Conservation (phyloP, 2,329 filamentous ascomycete species). For the Pleoardoris graminearum region DNA sequence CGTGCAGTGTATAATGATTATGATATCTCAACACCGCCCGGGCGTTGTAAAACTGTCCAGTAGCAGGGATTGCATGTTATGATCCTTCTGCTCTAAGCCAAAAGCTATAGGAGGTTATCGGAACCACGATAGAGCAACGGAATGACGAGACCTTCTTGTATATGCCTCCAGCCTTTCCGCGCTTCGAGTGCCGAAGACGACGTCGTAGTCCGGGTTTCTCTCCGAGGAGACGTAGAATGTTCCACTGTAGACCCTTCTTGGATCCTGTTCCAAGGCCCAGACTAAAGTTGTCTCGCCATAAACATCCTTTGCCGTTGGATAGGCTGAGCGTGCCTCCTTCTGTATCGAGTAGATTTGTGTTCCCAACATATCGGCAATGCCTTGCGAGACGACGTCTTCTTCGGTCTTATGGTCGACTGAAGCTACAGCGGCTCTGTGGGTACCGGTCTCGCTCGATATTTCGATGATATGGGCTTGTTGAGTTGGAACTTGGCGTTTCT, state of each 20-base stretch:
- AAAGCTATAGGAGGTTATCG: too few relatives aligned
- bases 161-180: not conserved
- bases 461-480: not conserved
- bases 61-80: too few relatives aligned
- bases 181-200: slow-evolving; percentile 1
- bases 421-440: not conserved
- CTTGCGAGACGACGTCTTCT: slow-evolving; percentile 4
- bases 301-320: slow-evolving; percentile 2
- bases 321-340: not conserved
- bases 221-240: slow-evolving; percentile 7
- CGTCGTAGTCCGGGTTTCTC: slow-evolving; percentile 2
- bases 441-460: not conserved
- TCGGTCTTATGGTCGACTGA: not conserved
- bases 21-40: too few relatives aligned
- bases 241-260: not conserved
- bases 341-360: not conserved
- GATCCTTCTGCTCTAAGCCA: too few relatives aligned
- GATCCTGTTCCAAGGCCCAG: not conserved
- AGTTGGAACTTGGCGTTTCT: not conserved
- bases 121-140: too few relatives aligned
- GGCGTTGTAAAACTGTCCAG: too few relatives aligned
- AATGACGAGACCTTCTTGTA: slow-evolving; percentile 12
- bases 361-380: not conserved
- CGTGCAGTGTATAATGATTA: too few relatives aligned
- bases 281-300: slow-evolving; percentile 1